Base-by-base conservation (phyloP, 2,329 filamentous ascomycete species). In the Ophiostoma perfectum region DNA sequence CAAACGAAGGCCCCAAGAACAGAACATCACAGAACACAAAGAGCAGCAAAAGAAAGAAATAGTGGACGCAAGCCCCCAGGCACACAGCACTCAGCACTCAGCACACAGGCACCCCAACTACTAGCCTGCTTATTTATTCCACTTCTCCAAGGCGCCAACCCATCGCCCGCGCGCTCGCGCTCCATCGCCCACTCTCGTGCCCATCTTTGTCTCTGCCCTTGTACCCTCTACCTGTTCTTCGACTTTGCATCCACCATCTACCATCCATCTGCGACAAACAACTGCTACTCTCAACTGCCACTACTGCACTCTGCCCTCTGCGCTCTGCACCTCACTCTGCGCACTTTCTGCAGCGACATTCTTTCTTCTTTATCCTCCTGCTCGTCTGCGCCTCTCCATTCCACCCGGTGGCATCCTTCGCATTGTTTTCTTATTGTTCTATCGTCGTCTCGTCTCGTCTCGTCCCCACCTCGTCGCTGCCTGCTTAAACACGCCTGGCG, bases 161-260 rank as follows among this genome's bases (percentile, higher is more conserved):
- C 36, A 36, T 36, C 52, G 52, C 27, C 27, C 52, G 18, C 52
- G 52, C 52, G 5, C 14, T 58, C 18, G 12, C 52, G 27, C 38
- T 39, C 58, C 38, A 38, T 36, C 36, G 52, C 39, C 39, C 39
- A n/a, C 60, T 63, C 39, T 9, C 58, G 7, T 62, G 27, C 36
- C 38, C 11, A 14, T 39, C 12, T 39, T 62, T 49, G 5, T 49
- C n/a, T 55, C 49, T 55, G 3, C 52, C 18, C 52, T 39, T 58
- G 52, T 58, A 58, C 52, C 27, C 52, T 58, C 52, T 58, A 58
- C 27, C 27, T 58, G 9, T 58, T 63, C 60, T 42, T 63, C 58
- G 36, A 62, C 58, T 63, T 42, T 42, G 39, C 16, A 63, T 58
- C 52, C 27, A 27, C 27, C 27, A 27, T 27, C 27, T 27, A 27